These are phyloP conservation scores for Colletotrichum lentis DNA, from an alignment of 2,329 filamentous ascomycete species.

Conservation along the genomic window DNA sequence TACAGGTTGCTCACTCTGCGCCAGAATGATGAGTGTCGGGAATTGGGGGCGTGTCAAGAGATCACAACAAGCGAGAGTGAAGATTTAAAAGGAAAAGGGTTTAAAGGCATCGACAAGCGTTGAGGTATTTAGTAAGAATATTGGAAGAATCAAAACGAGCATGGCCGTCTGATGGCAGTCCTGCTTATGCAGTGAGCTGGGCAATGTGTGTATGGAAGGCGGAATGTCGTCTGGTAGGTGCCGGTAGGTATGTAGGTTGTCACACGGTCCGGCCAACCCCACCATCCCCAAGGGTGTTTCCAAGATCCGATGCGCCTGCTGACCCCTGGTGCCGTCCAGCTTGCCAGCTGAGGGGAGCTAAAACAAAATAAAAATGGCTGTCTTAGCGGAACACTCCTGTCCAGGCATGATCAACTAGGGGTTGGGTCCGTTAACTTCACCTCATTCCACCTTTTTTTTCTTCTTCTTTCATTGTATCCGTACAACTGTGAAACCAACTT, in stretches of 20 bases:
- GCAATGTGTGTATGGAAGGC: too few relatives aligned
- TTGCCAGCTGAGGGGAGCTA: not conserved
- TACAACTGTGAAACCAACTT: not conserved
- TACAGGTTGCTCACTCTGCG: not conserved
- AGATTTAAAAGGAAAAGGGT: not conserved
- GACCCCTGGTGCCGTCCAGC: conserved; percentile 22
- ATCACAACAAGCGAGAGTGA: not conserved
- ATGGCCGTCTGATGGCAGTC: not conserved
- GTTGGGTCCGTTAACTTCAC: conserved; percentile 18
- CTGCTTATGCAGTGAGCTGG: not conserved
- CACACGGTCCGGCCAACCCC: conserved; percentile 24
- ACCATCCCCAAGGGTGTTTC: conserved; percentile 35
- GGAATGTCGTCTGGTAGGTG: not conserved
- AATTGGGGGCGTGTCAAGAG: not conserved
- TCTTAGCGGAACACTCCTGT: not conserved
- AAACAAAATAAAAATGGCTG: conserved; percentile 4
- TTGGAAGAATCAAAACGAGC: not conserved
- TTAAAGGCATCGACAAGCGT: not conserved
- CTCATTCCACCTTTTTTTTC: conserved; percentile 28
- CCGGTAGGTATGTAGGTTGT: too few relatives aligned
- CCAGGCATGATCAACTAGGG: conserved; percentile 15
- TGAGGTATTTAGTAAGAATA: too few relatives aligned
- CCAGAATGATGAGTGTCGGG: not conserved
- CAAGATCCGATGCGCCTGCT: conserved; percentile 36
- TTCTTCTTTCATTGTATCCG: conserved; percentile 1